Base-by-base conservation (phyloP, 805 yeast genomes). In the Yarrowia phangngaensis region DNA sequence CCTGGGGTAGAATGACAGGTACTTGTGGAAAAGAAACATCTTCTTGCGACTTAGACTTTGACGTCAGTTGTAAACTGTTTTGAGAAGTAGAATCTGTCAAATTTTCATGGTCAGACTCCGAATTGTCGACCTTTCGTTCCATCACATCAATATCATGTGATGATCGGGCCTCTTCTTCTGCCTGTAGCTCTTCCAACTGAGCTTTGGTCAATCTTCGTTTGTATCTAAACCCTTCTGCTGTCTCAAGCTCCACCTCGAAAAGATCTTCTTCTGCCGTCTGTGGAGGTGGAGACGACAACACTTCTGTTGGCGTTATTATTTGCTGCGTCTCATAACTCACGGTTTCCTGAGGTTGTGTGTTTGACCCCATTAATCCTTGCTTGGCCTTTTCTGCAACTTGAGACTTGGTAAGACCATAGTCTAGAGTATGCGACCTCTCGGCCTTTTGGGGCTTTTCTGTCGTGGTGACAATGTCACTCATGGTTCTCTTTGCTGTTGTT, bases 191-290 rank as follows among this genome's bases (percentile, higher is more conserved):
- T 29, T 41, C 48, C 48, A 41, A 20, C 13, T 41, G 22, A 3
- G 22, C n/a, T 15, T 22, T 41, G 16, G 48, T 41, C 34, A 41
- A 12, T 4, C 29, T 6, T 8, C 35, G 14, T 8, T 13, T 29
- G 22, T 41, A 41, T 8, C 35, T 29, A 20, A 41, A 41, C 4
- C 48, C 48, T 14, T 41, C 48, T 2, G 34, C 48, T 4, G 45
- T 38, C n/a, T 41, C 48, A 5, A 41, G 16, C 11, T 41, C 48
- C n/a, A 41, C 48, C 17, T 41, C 48, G 23, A 41, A 41, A 26
- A 41, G 16, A 11, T 41, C 48, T 6, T 41, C 48, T 1, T 41
- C 48, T 2, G 19, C 34, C 7, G 24, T 9, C 19, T 11, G 17
- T 8, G 45, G 45, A 19, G 31, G 31, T 2, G 45, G 32, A 8